Conservation (phyloP, 2,329 filamentous ascomycete species). For the Fusarium sororula region DNA sequence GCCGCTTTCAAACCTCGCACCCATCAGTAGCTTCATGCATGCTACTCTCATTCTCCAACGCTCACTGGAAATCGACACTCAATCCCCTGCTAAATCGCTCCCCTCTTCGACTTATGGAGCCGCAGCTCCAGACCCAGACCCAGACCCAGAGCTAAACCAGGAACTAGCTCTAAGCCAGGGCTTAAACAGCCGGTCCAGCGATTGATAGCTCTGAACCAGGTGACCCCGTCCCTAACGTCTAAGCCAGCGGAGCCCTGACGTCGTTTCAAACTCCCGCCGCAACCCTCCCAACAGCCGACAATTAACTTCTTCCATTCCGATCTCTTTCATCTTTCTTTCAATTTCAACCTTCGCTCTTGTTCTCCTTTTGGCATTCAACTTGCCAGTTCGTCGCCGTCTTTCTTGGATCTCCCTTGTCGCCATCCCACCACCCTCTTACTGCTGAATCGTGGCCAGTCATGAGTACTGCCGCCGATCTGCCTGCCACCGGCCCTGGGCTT, state of each 20-base stretch:
- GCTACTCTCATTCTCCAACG: background rate
- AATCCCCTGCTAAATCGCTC: background rate
- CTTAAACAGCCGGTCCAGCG: slow-evolving; percentile 3
- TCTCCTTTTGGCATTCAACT: slow-evolving; percentile 1
- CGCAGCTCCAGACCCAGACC: slow-evolving; percentile 1
- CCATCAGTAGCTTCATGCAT: slow-evolving; percentile 28
- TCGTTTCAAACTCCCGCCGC: slow-evolving; percentile 27
- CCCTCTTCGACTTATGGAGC: slow-evolving; percentile 15
- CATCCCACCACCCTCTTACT: background rate
- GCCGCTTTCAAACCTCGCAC: slow-evolving; percentile 3
- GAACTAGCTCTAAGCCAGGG: slow-evolving; percentile 8
- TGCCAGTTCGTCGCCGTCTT: background rate
- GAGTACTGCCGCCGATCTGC: slow-evolving; percentile 46
- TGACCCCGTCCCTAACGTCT: slow-evolving; percentile 21
- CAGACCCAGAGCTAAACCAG: background rate
- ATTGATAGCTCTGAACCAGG: slow-evolving; percentile 16
- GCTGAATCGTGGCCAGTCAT: slow-evolving; percentile 34
- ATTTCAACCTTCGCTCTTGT: background rate
- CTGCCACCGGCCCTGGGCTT: slow-evolving; percentile 39
- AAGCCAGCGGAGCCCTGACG: slow-evolving; percentile 43
- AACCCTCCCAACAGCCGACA: slow-evolving; percentile 28
- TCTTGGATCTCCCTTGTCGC: background rate
- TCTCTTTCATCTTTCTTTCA: slow-evolving; percentile 17
- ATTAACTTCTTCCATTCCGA: slow-evolving; percentile 17
- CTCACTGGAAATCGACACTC: slow-evolving; percentile 12